A percentile compares a stretch with the other conserved stretches of the same genome.
phyloP scores from a whole-genome alignment of 805 yeast genomes.

The Danielia reshetovae region DNA sequence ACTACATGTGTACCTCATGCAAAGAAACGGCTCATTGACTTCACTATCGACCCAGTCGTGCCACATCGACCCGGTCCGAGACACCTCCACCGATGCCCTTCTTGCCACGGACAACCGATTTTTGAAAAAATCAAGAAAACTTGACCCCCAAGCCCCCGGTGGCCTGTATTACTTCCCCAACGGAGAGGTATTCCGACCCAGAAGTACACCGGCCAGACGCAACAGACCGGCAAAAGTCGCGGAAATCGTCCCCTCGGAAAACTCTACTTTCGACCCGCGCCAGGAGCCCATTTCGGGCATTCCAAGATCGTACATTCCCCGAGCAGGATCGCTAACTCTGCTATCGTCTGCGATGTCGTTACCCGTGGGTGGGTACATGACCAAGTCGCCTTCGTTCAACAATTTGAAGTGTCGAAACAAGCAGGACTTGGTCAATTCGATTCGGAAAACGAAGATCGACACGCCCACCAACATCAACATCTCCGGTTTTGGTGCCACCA shows the following conservation, averaged over 20 bases:
- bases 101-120: constrained; percentile 37
- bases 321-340: not conserved
- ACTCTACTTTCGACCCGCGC: not conserved
- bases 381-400: constrained; percentile 16
- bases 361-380: not conserved
- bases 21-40: constrained; percentile 3
- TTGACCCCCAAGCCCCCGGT: constrained; percentile 9
- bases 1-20: constrained; percentile 1
- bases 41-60: not conserved
- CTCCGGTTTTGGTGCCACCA: constrained; percentile 1
- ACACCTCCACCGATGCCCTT: constrained; percentile 36
- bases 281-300: too few relatives aligned
- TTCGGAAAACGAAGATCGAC: constrained; percentile 22
- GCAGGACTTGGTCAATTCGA: constrained; percentile 18
- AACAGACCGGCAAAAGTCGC: constrained; percentile 30
- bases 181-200: constrained; percentile 51
- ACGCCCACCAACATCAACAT: constrained; percentile 24
- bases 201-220: constrained; percentile 38
- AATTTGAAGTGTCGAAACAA: constrained; percentile 14
- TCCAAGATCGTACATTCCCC: too few relatives aligned
- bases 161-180: constrained; percentile 45
- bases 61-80: constrained; percentile 6
- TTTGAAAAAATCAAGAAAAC: constrained; percentile 32
- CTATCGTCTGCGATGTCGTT: not conserved
- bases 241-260: constrained; percentile 1